Evolutionary conservation across 495 filamentous ascomycete species (phyloP).

Genomic region (Podospora sp.): DNA sequence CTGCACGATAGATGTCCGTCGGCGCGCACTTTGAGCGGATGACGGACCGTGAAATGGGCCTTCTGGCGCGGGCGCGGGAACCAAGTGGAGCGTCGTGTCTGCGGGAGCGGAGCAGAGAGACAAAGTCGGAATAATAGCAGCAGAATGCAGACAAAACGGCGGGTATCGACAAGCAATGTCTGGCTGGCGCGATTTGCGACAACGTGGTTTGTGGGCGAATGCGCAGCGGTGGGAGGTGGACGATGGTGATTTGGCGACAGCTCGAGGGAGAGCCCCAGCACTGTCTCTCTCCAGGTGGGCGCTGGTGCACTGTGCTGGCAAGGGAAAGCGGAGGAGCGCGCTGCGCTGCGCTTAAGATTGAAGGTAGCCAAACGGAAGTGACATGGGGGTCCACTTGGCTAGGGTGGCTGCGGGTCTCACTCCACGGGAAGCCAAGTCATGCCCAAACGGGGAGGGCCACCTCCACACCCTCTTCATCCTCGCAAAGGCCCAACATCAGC

Average conservation of each 20-base stretch:
- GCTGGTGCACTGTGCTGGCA: constrained; percentile 7
- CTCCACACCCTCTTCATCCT: background rate
- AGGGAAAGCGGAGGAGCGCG: constrained; percentile 4
- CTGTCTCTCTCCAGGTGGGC: constrained; percentile 1
- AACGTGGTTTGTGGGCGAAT: constrained; percentile 28
- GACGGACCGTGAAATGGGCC: constrained; percentile 18
- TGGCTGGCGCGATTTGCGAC: constrained; percentile 25
- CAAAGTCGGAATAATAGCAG: constrained; percentile 4
- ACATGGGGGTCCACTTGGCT: constrained; percentile 7
- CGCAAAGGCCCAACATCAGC: background rate
- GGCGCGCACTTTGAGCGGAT: constrained; percentile 28
- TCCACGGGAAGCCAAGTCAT: constrained; percentile 25
- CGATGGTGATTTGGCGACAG: constrained; percentile 21
- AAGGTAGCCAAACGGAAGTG: constrained; percentile 26
- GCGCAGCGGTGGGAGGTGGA: constrained; percentile 14
- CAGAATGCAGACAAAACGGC: constrained; percentile 12
- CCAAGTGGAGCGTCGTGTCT: background rate
- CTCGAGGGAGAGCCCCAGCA: constrained; percentile 11
- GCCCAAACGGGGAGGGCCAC: constrained; percentile 17
- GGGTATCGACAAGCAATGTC: constrained; percentile 22
- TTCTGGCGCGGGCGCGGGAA: background rate
- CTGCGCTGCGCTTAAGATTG: constrained; percentile 33
- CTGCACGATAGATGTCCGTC: constrained; percentile 24
- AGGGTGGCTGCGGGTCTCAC: constrained; percentile 7
- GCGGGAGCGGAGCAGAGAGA: background rate